These are phyloP conservation scores for Podaxis mareebaensis DNA, from an alignment of 768 basidiomycete species.

Conservation along the genomic window DNA sequence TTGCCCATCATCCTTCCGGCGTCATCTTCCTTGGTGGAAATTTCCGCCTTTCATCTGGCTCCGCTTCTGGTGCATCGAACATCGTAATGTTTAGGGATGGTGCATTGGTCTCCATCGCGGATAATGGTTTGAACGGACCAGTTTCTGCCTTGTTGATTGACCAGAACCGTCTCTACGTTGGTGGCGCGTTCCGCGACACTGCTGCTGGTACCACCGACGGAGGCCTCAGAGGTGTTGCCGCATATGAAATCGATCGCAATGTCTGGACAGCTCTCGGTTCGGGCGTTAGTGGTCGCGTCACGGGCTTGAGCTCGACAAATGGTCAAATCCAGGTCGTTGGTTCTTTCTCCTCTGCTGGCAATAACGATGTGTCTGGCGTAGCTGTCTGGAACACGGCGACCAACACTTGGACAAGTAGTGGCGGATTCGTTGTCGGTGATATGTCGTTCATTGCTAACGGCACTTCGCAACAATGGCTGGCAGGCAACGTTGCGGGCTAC, in stretches of 20 bases:
- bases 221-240: slow-evolving; percentile 58
- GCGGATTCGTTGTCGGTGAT: slow-evolving; percentile 72
- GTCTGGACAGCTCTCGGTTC: slow-evolving; percentile 69
- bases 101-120: slow-evolving; percentile 49
- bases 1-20: slow-evolving; percentile 67
- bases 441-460: slow-evolving; percentile 72
- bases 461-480: slow-evolving; percentile 65
- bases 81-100: slow-evolving; percentile 71
- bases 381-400: slow-evolving; percentile 70
- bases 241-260: slow-evolving; percentile 67
- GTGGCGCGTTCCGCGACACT: slow-evolving; percentile 85
- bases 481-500: slow-evolving; percentile 61
- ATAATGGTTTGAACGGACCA: slow-evolving; percentile 77
- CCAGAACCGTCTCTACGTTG: slow-evolving; percentile 73
- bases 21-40: slow-evolving; percentile 73
- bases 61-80: slow-evolving; percentile 62
- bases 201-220: slow-evolving; percentile 50
- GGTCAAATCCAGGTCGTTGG: slow-evolving; percentile 68
- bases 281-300: slow-evolving; percentile 79
- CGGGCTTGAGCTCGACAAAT: slow-evolving; percentile 50
- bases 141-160: slow-evolving; percentile 68
- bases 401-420: slow-evolving; percentile 68
- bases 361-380: slow-evolving; percentile 50
- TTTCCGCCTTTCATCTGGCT: slow-evolving; percentile 62
- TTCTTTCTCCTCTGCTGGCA: slow-evolving; percentile 61